These are phyloP conservation scores for Alloteropsis semialata DNA, from an alignment of 176 grass and related monocot genomes.

Conservation along the genomic window DNA sequence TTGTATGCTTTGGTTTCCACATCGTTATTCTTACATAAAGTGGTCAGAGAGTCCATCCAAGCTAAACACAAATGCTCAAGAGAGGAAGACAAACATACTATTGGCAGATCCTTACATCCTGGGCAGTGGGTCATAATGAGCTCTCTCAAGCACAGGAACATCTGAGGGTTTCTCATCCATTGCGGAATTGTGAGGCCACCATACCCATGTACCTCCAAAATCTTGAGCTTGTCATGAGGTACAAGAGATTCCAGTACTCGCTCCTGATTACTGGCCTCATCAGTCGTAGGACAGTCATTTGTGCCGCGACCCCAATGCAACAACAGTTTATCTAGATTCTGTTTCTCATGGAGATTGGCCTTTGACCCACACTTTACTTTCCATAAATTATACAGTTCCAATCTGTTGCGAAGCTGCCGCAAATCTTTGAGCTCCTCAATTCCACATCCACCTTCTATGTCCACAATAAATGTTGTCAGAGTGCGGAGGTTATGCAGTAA, in stretches of 20 bases:
- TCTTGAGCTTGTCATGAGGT: not conserved
- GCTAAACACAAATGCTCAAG: not conserved
- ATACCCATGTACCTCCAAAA: not conserved
- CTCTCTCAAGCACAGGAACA: not conserved
- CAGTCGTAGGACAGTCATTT: accelerated
- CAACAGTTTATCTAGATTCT: not conserved
- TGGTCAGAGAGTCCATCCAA: not conserved
- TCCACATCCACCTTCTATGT: not conserved
- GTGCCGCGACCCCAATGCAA: not conserved
- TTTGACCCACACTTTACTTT: not conserved
- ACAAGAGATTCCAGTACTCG: conserved; percentile 4
- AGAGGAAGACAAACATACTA: not conserved
- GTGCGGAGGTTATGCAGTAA: not conserved
- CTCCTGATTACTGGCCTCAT: not conserved
- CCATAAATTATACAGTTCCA: conserved; percentile 11
- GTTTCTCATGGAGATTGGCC: conserved; percentile 9
- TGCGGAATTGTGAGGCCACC: too few species aligned
- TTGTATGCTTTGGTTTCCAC: not conserved
- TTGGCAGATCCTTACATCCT: not conserved
- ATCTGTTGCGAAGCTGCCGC: not conserved
- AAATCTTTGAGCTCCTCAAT: conserved; percentile 17
- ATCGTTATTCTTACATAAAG: not conserved
- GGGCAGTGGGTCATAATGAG: not conserved
- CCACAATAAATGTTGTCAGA: conserved; percentile 19
- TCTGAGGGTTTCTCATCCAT: too few species aligned